These are phyloP conservation scores for Fomitopsis pulvina DNA, from an alignment of 768 basidiomycete species.

Conservation along the genomic window DNA sequence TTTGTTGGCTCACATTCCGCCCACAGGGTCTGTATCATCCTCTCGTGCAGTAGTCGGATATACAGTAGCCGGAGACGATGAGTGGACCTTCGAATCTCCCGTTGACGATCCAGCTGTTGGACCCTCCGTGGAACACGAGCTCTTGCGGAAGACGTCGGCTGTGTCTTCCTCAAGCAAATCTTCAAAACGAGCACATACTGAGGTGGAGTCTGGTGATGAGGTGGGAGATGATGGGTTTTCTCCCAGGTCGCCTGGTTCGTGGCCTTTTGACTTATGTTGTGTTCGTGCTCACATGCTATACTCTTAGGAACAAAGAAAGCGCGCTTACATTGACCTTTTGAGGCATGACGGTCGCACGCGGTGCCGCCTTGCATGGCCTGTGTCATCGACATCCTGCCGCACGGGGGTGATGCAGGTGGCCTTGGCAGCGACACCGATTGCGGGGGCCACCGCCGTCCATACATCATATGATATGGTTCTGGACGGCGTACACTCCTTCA, in stretches of 20 bases:
- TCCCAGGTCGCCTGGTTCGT: conserved; percentile 9
- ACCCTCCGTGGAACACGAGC: neutral
- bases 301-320: conserved; percentile 8
- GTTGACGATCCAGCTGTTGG: neutral
- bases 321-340: conserved; percentile 7
- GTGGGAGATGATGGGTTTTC: conserved; percentile 3
- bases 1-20: neutral
- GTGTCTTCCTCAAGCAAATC: conserved; percentile 8
- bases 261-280: neutral
- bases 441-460: neutral
- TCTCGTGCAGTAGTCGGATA: neutral
- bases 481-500: neutral
- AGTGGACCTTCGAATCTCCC: neutral
- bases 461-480: too few relatives aligned
- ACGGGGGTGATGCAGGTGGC: neutral
- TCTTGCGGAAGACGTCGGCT: conserved; percentile 12
- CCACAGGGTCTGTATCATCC: neutral
- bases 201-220: conserved; percentile 12
- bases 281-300: neutral
- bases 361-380: neutral
- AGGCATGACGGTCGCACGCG: neutral
- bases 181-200: conserved; percentile 14
- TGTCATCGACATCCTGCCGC: neutral
- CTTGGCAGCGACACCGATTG: neutral
- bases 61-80: neutral